These are phyloP conservation scores for Ostreobium quekettii DNA, from an alignment of 139 green algal genomes.

Conservation along the genomic window DNA sequence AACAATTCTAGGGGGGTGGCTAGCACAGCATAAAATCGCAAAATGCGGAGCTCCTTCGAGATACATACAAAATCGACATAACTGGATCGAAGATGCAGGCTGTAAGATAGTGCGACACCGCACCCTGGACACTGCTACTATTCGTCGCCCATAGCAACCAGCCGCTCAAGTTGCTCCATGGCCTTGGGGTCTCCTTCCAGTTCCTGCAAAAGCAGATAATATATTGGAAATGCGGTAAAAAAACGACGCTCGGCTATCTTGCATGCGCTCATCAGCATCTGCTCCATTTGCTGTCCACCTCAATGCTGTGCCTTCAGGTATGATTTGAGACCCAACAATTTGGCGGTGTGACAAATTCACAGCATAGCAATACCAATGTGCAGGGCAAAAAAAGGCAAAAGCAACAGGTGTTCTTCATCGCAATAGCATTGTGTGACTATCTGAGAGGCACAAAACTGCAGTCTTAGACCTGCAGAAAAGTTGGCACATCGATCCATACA, in stretches of 20 bases:
- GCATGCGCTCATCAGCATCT: too few relatives aligned
- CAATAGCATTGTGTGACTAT: neutral
- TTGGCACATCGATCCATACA: neutral
- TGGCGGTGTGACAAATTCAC: too few relatives aligned
- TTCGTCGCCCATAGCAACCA: conserved; percentile 43
- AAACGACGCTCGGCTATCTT: neutral
- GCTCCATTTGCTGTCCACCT: too few relatives aligned
- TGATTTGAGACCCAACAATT: too few relatives aligned
- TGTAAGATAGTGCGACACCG: too few relatives aligned
- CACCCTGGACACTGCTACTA: too few relatives aligned
- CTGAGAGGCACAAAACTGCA: neutral
- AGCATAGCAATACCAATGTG: neutral
- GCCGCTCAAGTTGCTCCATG: conserved; percentile 52
- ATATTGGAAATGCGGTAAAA: neutral
- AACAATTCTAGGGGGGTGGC: too few relatives aligned
- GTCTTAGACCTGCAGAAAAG: neutral
- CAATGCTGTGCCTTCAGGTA: too few relatives aligned
- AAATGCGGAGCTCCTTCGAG: too few relatives aligned
- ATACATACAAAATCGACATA: too few relatives aligned
- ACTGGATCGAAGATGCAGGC: too few relatives aligned
- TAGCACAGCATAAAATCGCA: too few relatives aligned
- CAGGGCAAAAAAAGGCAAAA: neutral
- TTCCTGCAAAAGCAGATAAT: conserved; percentile 42
- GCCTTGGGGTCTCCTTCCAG: conserved; percentile 52
- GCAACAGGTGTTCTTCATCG: neutral